Base-by-base conservation (phyloP, 2,329 filamentous ascomycete species). In the Amauroascus verrucosus region DNA sequence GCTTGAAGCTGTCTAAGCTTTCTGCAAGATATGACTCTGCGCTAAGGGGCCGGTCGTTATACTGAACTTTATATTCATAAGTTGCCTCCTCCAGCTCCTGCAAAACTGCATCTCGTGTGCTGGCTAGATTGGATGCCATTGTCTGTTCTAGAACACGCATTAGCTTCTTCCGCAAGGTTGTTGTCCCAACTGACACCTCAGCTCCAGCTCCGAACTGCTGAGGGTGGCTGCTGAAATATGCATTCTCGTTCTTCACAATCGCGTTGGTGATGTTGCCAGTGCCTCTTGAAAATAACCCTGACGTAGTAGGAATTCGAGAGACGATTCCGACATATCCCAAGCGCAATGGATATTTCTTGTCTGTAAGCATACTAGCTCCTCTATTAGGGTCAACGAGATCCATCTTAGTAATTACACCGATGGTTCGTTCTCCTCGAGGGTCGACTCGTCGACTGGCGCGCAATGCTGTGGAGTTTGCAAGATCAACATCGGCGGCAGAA, bases 361-460 rank as follows among this genome's bases (percentile, higher is more conserved):
- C 91, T 24, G 78, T 83, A 18, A 98, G 75, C 30, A 98, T 88
- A 33, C 81, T 77, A 13, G 81, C 79, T 28, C 90, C 93, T 54
- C 91, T 82, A 6, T 76, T 74, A 2, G 93, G 79, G 61, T 97
- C 91, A 6, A 98, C 90, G 20, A 98, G 77, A 64, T 98, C 93
- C 91, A 98, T 96, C 73, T 98, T 98, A 2, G 93, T 98, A 40
- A 98, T 84, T n/a, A 98, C 93, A 43, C 93, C 93, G 64, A 98
- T 98, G 0, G 93, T 98, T 57, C 93, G 80, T 71, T 98, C 93
- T 52, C 93, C 93, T 56, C 93, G 79, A 1, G 93, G 93, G 64
- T 98, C 93, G 26, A 97, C 90, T 61, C 91, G 81, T 58, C 93
- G 81, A 60, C 90, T 95, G 16, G 93, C 89, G 61, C 90, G 79